Evolutionary conservation across 441 rosid species (phyloP), one percentile per base, ranked within the genome.

Genomic region (Bruguiera hainesii): DNA sequence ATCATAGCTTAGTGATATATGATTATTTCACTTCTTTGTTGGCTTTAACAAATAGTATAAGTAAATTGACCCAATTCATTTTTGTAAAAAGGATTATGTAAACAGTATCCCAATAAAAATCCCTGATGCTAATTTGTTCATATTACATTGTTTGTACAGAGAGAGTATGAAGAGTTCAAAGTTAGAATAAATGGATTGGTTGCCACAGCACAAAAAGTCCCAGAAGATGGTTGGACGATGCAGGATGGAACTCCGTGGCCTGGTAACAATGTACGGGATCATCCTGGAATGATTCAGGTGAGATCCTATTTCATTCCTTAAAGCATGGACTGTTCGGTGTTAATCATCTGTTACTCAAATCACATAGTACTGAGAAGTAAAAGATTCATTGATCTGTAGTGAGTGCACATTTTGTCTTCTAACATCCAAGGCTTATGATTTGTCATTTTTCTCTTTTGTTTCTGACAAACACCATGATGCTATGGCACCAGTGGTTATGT

Each of bases 211-310:
- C 91, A 83, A 71, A 94, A 94, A 87, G 97, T 88, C 67, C 99
- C 99, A 4, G 99, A 94, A 69, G 98, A 94, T 30, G 99, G 99
- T 68, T 95, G 99, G 99, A 92, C 97, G 8, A 92, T 95, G 99
- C 99, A 95, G 82, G 98, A 94, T 62, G 99, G 98, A 46, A 91
- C 97, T 59, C 97, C 94, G 16, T 94, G 98, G 96, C 99, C 99
- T 1, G 99, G 99, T 67, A 94, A 94, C 76, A 88, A 81, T 71
- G 87, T 85, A 46, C 78, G 96, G 37, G 98, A 91, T 71, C 96
- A 94, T 76, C 97, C 92, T 46, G 97, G 96, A 71, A 91, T 88
- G 97, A 91, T 91, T 67, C 98, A 91, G 96, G 96, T 91, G 31
- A 76, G 84, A 63, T 72, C n/a, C 35, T 30, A n/a, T 57, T 57